phyloP scores from a whole-genome alignment of 108 stramenopile genomes.

The Ochromonas danica region DNA sequence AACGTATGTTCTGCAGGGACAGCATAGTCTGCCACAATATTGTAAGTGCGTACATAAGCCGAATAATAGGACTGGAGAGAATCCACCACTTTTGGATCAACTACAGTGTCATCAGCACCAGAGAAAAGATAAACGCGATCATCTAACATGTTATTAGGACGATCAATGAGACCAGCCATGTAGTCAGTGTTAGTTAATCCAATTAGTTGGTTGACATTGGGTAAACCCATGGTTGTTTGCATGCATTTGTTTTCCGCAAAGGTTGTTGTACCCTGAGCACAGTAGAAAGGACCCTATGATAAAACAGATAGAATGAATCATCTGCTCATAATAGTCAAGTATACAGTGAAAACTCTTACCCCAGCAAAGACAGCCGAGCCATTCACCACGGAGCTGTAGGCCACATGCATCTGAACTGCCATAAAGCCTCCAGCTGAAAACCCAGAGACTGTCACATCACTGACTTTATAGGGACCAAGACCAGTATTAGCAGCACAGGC shows the following conservation, averaged over 20 bases:
- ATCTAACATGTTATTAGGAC: neutral
- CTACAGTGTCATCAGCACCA: slow-evolving; percentile 34
- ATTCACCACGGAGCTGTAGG: slow-evolving; percentile 8
- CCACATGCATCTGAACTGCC: slow-evolving; percentile 39
- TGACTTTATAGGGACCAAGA: neutral
- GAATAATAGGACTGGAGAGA: neutral
- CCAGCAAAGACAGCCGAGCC: slow-evolving; percentile 36
- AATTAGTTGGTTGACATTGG: neutral
- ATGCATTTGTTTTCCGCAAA: slow-evolving; percentile 35
- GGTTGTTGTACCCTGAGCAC: slow-evolving; percentile 7
- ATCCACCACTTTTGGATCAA: slow-evolving; percentile 35
- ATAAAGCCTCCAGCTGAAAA: slow-evolving; percentile 36
- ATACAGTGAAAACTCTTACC: neutral
- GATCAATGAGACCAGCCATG: neutral
- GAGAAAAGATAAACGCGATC: slow-evolving; percentile 21
- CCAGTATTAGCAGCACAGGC: neutral
- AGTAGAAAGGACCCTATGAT: slow-evolving; percentile 33
- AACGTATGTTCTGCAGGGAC: slow-evolving; percentile 26
- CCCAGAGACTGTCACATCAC: slow-evolving; percentile 35
- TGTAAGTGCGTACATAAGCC: neutral
- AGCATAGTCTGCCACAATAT: slow-evolving; percentile 2
- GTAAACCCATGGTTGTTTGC: neutral
- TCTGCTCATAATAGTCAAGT: neutral
- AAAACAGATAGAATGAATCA: neutral
- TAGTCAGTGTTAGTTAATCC: neutral